Conservation (phyloP, 1,139 yeast genomes). For the Candida dubliniensis region DNA sequence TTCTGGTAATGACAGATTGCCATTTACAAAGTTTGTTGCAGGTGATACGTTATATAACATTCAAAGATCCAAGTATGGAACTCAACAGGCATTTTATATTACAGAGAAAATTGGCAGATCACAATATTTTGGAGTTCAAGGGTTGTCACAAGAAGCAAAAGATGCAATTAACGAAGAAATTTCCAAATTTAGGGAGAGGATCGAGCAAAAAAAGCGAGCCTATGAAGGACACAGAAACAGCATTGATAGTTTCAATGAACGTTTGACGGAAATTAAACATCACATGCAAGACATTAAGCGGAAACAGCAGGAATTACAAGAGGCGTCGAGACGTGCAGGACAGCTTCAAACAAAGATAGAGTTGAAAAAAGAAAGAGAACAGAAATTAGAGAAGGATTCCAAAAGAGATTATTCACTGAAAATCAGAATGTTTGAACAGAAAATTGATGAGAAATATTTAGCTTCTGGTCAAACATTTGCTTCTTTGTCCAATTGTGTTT, state of each 20-base stretch:
- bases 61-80: conserved; percentile 59
- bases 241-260: conserved; percentile 5
- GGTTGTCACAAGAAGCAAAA: conserved; percentile 41
- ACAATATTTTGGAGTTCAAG: conserved; percentile 42
- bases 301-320: conserved; percentile 12
- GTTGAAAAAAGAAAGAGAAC: conserved; percentile 24
- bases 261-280: conserved; percentile 16
- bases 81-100: conserved; percentile 46
- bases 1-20: conserved; percentile 35
- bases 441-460: conserved; percentile 26
- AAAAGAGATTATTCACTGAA: conserved; percentile 31
- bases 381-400: conserved; percentile 26
- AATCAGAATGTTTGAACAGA: conserved; percentile 22
- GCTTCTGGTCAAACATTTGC: conserved; percentile 20
- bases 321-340: conserved; percentile 14
- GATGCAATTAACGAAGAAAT: conserved; percentile 18
- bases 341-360: conserved; percentile 23
- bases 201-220: conserved; percentile 6
- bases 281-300: conserved; percentile 19
- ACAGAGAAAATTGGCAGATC: conserved; percentile 34
- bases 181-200: neutral
- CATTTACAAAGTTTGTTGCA: conserved; percentile 58
- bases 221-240: conserved; percentile 1
- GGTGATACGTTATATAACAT: conserved; percentile 56
- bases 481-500: conserved; percentile 12